Evolutionary conservation across 2,329 filamentous ascomycete species (phyloP).

Genomic region (Zymoseptoria ardabiliae): DNA sequence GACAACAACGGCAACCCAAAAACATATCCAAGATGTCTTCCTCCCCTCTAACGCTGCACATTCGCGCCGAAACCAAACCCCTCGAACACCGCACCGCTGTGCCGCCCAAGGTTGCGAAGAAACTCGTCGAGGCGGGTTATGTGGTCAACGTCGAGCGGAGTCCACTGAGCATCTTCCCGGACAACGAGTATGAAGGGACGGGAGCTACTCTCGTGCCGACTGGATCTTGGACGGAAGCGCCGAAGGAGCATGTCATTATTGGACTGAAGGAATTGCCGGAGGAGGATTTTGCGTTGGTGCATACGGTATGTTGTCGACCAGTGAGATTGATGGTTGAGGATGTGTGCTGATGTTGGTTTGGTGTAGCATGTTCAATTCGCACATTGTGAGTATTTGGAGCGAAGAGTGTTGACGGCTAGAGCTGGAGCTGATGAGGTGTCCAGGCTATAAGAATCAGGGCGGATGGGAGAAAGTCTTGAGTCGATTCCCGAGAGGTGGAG

Average conservation of each 20-base stretch:
- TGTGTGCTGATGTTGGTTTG: slow-evolving; percentile 1
- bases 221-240: slow-evolving; percentile 35
- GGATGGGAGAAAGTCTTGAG: slow-evolving; percentile 75
- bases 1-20: background rate
- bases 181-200: slow-evolving; percentile 34
- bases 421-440: slow-evolving; percentile 1
- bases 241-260: slow-evolving; percentile 34
- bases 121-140: slow-evolving; percentile 36
- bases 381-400: slow-evolving; percentile 23
- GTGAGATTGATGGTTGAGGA: background rate
- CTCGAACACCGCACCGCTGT: slow-evolving; percentile 33
- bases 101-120: slow-evolving; percentile 34
- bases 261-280: slow-evolving; percentile 38
- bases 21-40: background rate
- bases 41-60: slow-evolving; percentile 24
- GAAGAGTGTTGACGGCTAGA: background rate
- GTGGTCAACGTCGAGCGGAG: slow-evolving; percentile 35
- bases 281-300: slow-evolving; percentile 62
- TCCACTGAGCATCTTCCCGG: slow-evolving; percentile 33
- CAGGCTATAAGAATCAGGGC: slow-evolving; percentile 47
- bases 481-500: slow-evolving; percentile 68
- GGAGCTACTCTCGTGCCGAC: slow-evolving; percentile 35
- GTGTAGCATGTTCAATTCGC: slow-evolving; percentile 33
- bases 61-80: slow-evolving; percentile 32
- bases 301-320: slow-evolving; percentile 39